Evolutionary conservation across 352 stramenopile species (phyloP).

Genomic region (Bremia lactucae): DNA sequence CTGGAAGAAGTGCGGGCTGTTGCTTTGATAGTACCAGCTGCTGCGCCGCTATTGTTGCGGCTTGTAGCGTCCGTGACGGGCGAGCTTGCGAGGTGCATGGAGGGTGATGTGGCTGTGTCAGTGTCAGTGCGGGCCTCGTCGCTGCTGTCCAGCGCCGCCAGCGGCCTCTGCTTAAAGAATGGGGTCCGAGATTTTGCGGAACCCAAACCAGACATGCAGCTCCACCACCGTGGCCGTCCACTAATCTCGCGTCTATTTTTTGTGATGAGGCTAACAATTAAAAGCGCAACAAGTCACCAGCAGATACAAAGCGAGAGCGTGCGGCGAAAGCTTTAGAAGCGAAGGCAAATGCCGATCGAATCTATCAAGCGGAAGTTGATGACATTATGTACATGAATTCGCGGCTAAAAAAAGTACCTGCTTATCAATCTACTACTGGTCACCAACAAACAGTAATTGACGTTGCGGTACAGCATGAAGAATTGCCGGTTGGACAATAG

Average conservation of each 20-base stretch:
- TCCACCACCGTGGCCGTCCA: slow-evolving; percentile 5
- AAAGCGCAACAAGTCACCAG: slow-evolving; percentile 3
- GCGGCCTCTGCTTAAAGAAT: slow-evolving; percentile 14
- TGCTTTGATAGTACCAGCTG: background rate
- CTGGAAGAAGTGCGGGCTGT: background rate
- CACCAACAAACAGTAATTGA: no score
- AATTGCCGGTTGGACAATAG: no score
- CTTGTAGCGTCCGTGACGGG: slow-evolving; percentile 10
- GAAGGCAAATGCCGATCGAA: no score
- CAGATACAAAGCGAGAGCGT: background rate
- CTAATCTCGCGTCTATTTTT: slow-evolving; percentile 1
- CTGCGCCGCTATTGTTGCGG: slow-evolving; percentile 1
- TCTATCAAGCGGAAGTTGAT: no score
- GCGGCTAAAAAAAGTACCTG: no score
- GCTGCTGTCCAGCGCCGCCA: slow-evolving; percentile 21
- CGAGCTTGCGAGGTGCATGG: slow-evolving; percentile 19
- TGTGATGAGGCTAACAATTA: slow-evolving; percentile 6
- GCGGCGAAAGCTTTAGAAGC: no score
- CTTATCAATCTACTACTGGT: no score
- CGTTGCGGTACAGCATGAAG: no score
- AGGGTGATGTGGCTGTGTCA: slow-evolving; percentile 23
- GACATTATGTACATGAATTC: no score
- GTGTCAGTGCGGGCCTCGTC: slow-evolving; percentile 28
- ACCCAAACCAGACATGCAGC: slow-evolving; percentile 25
- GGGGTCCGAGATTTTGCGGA: slow-evolving; percentile 11